A percentile compares a stretch with the other conserved stretches of the same genome.
phyloP scores from a whole-genome alignment of 441 rosid species.

The Caryocar brasiliense region DNA sequence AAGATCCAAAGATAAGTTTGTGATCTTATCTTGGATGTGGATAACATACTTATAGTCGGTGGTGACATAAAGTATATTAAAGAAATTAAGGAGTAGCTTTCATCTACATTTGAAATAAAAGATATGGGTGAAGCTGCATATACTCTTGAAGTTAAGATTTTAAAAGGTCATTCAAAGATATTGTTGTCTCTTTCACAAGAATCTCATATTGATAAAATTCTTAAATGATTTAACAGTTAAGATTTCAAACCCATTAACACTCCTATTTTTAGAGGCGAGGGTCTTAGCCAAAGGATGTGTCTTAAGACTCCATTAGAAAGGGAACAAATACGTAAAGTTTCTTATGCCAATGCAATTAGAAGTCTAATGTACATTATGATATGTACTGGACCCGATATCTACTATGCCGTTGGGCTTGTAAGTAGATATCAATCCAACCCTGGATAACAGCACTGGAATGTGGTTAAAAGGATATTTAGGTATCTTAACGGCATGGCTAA shows the following conservation, averaged over 20 bases:
- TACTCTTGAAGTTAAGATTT: not conserved
- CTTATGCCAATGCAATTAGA: not conserved
- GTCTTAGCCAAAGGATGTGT: not conserved
- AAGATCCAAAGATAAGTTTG: not conserved
- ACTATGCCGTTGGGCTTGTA: not conserved
- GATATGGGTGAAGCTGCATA: not conserved
- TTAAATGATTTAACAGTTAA: not conserved
- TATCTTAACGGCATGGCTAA: not conserved
- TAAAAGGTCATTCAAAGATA: not conserved
- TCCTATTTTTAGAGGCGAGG: not conserved
- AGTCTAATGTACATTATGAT: not conserved
- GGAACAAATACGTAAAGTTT: not conserved
- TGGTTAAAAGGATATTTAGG: not conserved
- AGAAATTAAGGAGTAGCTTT: not conserved
- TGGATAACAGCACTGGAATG: not conserved
- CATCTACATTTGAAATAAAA: not conserved
- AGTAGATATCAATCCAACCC: not conserved
- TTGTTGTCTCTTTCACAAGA: not conserved
- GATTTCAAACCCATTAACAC: not conserved
- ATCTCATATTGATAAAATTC: not conserved
- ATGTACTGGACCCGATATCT: slow-evolving; percentile 2
- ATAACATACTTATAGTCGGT: not conserved
- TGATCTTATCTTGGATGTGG: not conserved
- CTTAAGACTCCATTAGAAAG: not conserved
- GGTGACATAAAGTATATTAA: not conserved